Conservation (phyloP, 495 filamentous ascomycete species). For the Penicillium desertorum region DNA sequence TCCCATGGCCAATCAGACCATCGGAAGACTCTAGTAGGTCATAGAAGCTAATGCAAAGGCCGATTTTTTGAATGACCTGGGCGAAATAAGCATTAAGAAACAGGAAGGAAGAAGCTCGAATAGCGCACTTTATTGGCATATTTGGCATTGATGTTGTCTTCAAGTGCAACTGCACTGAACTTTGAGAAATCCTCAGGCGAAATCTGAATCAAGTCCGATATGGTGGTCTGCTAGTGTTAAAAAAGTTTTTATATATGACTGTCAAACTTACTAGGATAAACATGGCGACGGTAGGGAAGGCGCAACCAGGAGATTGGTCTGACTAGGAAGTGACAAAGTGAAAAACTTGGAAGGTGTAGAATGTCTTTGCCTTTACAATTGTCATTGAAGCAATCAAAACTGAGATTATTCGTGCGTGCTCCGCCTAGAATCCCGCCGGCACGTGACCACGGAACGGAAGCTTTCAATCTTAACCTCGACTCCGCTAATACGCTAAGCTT, state of each 20-base stretch:
- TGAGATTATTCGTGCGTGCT: conserved; percentile 1
- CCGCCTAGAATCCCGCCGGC: not conserved
- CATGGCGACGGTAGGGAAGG: conserved; percentile 37
- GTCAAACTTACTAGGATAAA: conserved; percentile 55
- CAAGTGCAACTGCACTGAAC: conserved; percentile 71
- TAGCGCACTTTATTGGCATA: conserved; percentile 81
- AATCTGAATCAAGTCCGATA: conserved; percentile 91
- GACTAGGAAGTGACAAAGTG: not conserved
- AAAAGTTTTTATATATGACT: conserved; percentile 1
- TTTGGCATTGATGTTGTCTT: conserved; percentile 93
- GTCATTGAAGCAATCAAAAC: conserved; percentile 12
- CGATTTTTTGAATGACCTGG: conserved; percentile 73
- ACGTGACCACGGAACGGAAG: conserved; percentile 1
- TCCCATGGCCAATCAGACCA: conserved; percentile 87
- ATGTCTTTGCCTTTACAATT: not conserved
- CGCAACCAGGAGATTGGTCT: not conserved
- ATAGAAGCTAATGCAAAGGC: conserved; percentile 88
- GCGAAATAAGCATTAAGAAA: conserved; percentile 10
- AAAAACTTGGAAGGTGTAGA: not conserved
- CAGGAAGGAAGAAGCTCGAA: not conserved
- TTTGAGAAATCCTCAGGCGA: conserved; percentile 81
- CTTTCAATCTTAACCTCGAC: conserved; percentile 4
- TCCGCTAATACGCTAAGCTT: not conserved
- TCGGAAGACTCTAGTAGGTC: conserved; percentile 85
- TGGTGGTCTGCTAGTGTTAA: conserved; percentile 54